Evolutionary conservation across 495 filamentous ascomycete species (phyloP).

Genomic region (Trichoderma gamsii): DNA sequence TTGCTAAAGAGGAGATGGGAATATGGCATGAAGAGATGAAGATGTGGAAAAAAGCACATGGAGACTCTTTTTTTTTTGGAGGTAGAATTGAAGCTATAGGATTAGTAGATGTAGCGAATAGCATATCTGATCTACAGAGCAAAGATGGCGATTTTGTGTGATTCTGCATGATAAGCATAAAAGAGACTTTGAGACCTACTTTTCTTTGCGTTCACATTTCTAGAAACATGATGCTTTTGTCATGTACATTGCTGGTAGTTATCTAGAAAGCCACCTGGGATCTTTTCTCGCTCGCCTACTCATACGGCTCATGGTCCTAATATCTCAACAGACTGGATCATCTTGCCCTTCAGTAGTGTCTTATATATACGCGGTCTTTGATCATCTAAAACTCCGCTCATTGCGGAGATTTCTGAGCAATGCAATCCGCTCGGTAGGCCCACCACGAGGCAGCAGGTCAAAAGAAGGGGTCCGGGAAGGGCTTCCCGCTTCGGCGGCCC

Average conservation of each 20-base stretch:
- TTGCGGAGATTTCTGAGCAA: too few relatives aligned
- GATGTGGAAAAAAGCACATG: slow-evolving; percentile 7
- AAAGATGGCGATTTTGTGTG: not conserved
- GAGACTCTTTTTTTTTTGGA: not conserved
- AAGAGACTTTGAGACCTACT: too few relatives aligned
- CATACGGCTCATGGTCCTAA: too few relatives aligned
- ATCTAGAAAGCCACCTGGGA: too few relatives aligned
- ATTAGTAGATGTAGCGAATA: slow-evolving; percentile 7
- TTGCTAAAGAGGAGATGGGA: slow-evolving; percentile 6
- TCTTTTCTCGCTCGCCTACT: too few relatives aligned
- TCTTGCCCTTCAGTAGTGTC: too few relatives aligned
- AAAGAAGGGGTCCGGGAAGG: not conserved
- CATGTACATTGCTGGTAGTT: too few relatives aligned
- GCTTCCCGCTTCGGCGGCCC: not conserved
- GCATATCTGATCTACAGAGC: not conserved
- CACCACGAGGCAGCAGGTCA: not conserved
- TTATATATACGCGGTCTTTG: not conserved
- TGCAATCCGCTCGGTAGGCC: not conserved
- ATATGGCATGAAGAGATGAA: not conserved
- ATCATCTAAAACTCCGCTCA: not conserved
- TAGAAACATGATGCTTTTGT: too few relatives aligned
- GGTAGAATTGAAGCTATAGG: not conserved
- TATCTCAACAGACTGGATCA: too few relatives aligned
- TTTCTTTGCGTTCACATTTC: too few relatives aligned
- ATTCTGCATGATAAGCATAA: too few relatives aligned